Evolutionary conservation across 805 yeast genomes (phyloP), one percentile per base, ranked within the genome.

Genomic region (Cyberlindnera meyerae): DNA sequence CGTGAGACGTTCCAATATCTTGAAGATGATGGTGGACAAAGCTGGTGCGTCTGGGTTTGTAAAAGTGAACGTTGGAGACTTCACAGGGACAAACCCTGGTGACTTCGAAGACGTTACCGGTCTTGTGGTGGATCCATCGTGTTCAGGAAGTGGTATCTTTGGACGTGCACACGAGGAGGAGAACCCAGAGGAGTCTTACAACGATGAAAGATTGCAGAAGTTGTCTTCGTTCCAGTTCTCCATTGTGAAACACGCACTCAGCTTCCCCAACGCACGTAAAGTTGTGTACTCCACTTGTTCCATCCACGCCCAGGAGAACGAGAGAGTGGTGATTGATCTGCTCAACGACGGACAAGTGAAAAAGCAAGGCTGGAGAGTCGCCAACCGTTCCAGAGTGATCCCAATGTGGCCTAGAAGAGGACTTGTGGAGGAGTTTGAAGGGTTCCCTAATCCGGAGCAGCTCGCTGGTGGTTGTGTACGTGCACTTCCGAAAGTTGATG

Each of bases 131-230:
- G 99, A 93, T 59, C 99, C 99, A 0, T 86, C 96, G 4, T 93
- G 99, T 59, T 87, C 96, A 17, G 99, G 99, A 0, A 82, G 95
- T 31, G 99, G 99, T 4, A 93, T 93, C 28, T 90, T 90, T 64
- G 96, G 97, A n/a, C 45, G 59, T 40, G 57, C 58, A 2, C 41
- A 46, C 29, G 71, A 63, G 27, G 73, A 74, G 35, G 78, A 75
- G 40, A 64, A 65, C 27, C 67, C 66, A 27, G 74, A 71, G 26
- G 63, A 57, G 17, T 48, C 59, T 8, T 62, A 64, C 34, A 39
- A 50, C 44, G 48, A 61, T 55, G 74, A 73, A 43, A 65, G 96
- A 54, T 66, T 94, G 32, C 68, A 71, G 16, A 85, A 81, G 51
- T 68, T 93, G 31, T 75, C 96, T 0, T 79, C 83, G 22, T 93